Percentiles rank a stretch among this genome's conserved stretches.
phyloP scores from a whole-genome alignment of 208 protist species.

The Giardia muris region DNA sequence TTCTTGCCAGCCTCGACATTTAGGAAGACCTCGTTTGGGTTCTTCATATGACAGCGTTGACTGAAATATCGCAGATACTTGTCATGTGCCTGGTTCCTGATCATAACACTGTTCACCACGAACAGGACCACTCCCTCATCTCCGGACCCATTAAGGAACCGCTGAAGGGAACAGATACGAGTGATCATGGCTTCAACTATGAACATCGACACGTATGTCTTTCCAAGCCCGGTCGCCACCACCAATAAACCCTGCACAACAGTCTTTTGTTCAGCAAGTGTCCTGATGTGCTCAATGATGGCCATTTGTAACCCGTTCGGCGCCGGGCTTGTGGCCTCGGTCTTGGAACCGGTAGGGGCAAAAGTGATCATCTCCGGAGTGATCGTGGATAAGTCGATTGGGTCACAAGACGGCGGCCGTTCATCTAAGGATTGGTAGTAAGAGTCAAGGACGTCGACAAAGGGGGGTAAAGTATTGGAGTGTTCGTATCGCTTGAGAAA shows the following conservation, averaged over 20 bases:
- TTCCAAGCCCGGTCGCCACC: slow-evolving; percentile 9
- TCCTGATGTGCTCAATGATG: neutral
- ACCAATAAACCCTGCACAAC: slow-evolving; percentile 1
- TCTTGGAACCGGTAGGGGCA: neutral
- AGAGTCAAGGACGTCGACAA: neutral
- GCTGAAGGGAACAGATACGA: neutral
- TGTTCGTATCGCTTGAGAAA: neutral
- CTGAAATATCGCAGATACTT: neutral
- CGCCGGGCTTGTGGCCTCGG: neutral
- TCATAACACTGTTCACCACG: neutral
- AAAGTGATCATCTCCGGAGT: neutral
- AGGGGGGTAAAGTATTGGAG: neutral
- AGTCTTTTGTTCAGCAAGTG: neutral
- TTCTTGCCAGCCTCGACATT: neutral
- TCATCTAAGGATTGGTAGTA: neutral
- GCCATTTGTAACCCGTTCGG: neutral
- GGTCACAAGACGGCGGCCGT: neutral
- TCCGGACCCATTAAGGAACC: neutral
- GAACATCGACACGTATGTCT: slow-evolving; percentile 6
- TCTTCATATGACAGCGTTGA: neutral
- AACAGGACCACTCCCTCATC: neutral
- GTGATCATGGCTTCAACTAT: neutral
- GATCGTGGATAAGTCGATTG: neutral
- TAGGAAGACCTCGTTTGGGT: neutral
- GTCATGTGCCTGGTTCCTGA: slow-evolving; percentile 22